Percentiles rank a stretch among this genome's conserved stretches.
Conservation (phyloP, 495 filamentous ascomycete genomes). For the Aspergillus wentii region DNA sequence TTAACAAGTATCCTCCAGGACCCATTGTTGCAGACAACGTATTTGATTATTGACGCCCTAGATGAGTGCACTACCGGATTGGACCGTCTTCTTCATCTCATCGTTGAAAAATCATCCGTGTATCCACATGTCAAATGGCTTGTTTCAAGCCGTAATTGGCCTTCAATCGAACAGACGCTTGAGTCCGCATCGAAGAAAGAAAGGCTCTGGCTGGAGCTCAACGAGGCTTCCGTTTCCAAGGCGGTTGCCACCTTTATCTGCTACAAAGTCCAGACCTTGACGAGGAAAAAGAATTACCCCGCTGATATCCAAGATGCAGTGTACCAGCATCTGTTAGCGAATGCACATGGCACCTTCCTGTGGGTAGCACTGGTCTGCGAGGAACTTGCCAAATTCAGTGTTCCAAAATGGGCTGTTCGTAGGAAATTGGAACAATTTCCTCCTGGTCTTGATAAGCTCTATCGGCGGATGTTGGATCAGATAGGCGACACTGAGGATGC, state of each 20-base stretch:
- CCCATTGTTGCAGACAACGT: constrained; percentile 15
- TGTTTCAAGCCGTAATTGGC: constrained; percentile 23
- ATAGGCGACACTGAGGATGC: constrained; percentile 3
- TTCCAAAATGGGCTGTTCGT: neutral
- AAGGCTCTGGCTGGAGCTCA: constrained; percentile 15
- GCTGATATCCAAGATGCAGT: no score
- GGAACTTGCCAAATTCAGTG: constrained; percentile 6
- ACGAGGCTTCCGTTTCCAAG: constrained; percentile 15
- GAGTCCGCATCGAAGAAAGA: no score
- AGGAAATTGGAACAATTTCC: constrained; percentile 8
- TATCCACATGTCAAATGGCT: constrained; percentile 22
- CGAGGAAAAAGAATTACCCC: no score
- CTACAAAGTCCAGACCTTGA: constrained; percentile 15
- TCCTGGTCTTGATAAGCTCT: constrained; percentile 8
- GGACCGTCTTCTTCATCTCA: constrained; percentile 24
- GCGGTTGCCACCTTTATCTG: constrained; percentile 28
- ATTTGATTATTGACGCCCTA: constrained; percentile 44
- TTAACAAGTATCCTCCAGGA: constrained; percentile 31
- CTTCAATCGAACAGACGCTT: constrained; percentile 15
- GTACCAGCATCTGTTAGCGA: constrained; percentile 9
- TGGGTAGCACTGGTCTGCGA: constrained; percentile 29
- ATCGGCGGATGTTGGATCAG: constrained; percentile 13
- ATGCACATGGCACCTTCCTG: constrained; percentile 26
- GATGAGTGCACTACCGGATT: constrained; percentile 38
- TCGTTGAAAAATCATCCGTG: constrained; percentile 10